A percentile compares a stretch with the other conserved stretches of the same genome.
These are phyloP conservation scores for Talaromyces nanjingensis DNA, from an alignment of 495 filamentous ascomycete species.

Conservation along the genomic window DNA sequence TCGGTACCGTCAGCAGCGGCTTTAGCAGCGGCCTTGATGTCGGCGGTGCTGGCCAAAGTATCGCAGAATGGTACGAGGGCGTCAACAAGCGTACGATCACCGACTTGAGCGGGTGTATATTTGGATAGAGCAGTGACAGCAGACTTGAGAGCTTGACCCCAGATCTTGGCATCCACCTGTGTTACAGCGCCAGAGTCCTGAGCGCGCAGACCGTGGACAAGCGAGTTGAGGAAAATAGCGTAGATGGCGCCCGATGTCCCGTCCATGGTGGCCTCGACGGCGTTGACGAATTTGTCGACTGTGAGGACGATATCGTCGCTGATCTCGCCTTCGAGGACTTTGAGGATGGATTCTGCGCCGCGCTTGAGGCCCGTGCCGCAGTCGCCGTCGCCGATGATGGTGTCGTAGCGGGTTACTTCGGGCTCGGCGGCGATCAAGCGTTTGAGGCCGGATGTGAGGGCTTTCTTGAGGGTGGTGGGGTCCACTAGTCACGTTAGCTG, in stretches of 20 bases:
- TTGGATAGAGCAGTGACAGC: slow-evolving; percentile 64
- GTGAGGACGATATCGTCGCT: slow-evolving; percentile 64
- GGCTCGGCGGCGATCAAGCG: slow-evolving; percentile 70
- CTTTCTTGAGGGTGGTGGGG: slow-evolving; percentile 44
- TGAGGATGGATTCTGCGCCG: slow-evolving; percentile 79
- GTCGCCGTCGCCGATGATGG: slow-evolving; percentile 91
- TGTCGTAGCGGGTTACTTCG: slow-evolving; percentile 82
- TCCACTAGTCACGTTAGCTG: slow-evolving; percentile 47
- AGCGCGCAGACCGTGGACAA: slow-evolving; percentile 65
- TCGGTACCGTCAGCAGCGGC: slow-evolving; percentile 72
- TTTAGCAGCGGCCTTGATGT: slow-evolving; percentile 63
- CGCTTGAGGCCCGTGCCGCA: slow-evolving; percentile 87
- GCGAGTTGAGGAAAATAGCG: slow-evolving; percentile 90
- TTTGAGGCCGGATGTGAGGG: slow-evolving; percentile 60
- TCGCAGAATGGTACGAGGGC: slow-evolving; percentile 82
- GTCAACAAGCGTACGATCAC: slow-evolving; percentile 88
- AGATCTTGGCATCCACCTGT: slow-evolving; percentile 49
- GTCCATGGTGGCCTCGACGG: slow-evolving; percentile 90
- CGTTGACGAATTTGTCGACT: slow-evolving; percentile 66
- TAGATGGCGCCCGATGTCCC: slow-evolving; percentile 94
- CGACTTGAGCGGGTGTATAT: slow-evolving; percentile 85
- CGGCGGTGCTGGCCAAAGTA: slow-evolving; percentile 52
- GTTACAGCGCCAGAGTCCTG: slow-evolving; percentile 43
- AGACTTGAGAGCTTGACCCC: slow-evolving; percentile 66
- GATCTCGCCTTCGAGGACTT: slow-evolving; percentile 49